phyloP scores from a whole-genome alignment of 2,329 filamentous ascomycete species.

The Teratosphaeria zuluensis region DNA sequence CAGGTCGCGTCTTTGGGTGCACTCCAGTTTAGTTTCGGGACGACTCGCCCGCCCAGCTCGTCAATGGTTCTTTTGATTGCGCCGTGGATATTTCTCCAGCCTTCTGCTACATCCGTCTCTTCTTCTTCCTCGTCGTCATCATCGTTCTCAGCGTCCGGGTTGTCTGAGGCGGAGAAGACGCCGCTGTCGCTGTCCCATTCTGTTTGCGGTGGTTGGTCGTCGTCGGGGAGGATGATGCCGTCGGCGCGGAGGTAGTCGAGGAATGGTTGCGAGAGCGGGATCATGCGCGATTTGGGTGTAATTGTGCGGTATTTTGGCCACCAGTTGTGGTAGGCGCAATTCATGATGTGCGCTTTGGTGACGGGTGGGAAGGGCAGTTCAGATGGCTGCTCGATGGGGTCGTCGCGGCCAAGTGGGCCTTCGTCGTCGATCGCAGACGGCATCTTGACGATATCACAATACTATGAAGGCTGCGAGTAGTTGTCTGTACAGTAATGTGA shows the following conservation, averaged over 20 bases:
- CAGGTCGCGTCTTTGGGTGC: constrained; percentile 91
- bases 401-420: not conserved
- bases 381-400: not conserved
- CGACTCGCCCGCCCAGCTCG: constrained; percentile 74
- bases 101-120: constrained; percentile 51
- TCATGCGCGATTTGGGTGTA: constrained; percentile 76
- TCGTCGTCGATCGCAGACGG: not conserved
- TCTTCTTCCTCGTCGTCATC: constrained; percentile 39
- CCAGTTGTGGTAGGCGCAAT: constrained; percentile 93
- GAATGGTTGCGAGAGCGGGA: constrained; percentile 66
- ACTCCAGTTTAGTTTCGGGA: constrained; percentile 96
- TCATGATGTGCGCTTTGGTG: constrained; percentile 75
- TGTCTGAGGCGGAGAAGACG: constrained; percentile 37
- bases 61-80: constrained; percentile 66
- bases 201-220: constrained; percentile 36
- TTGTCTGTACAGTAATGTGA: too few species aligned
- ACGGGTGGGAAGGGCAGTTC: constrained; percentile 68
- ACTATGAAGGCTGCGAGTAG: too few species aligned
- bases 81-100: constrained; percentile 63
- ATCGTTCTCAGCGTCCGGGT: constrained; percentile 28
- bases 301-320: constrained; percentile 72
- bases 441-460: not conserved
- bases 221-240: constrained; percentile 77
- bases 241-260: constrained; percentile 83
- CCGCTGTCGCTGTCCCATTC: constrained; percentile 44